A percentile compares a stretch with the other conserved stretches of the same genome.
Evolutionary conservation across 345 rosid species (phyloP).

Genomic region (Eucalyptus sp.): DNA sequence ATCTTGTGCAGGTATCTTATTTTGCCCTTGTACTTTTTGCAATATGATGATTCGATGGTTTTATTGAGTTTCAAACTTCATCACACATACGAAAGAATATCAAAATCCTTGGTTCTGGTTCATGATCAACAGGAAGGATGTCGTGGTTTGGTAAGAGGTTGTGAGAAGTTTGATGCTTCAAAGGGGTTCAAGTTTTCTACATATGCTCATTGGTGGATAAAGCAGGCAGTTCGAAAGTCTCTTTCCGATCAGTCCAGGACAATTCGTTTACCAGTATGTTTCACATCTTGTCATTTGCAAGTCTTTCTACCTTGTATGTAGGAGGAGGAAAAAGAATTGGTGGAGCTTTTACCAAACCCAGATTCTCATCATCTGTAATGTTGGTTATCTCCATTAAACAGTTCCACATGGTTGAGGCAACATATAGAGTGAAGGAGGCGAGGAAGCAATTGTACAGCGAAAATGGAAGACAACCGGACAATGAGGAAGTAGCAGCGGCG

Average conservation of each 20-base stretch:
- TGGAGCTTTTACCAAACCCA: background rate
- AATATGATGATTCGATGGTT: background rate
- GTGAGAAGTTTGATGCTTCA: conserved; percentile 93
- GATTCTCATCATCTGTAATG: background rate
- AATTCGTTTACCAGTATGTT: conserved; percentile 77
- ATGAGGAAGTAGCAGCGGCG: conserved; percentile 82
- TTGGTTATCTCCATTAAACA: conserved; percentile 8
- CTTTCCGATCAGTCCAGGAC: conserved; percentile 84
- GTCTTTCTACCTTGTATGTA: background rate
- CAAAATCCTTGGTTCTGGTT: background rate
- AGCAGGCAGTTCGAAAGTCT: conserved; percentile 78
- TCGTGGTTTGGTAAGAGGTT: conserved; percentile 79
- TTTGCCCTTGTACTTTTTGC: background rate
- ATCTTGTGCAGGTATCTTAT: conserved; percentile 76
- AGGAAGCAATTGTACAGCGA: conserved; percentile 59
- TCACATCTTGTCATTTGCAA: background rate
- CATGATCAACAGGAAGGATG: conserved; percentile 69
- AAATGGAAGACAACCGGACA: conserved; percentile 59
- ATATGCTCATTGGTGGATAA: conserved; percentile 99
- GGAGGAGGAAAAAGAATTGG: background rate
- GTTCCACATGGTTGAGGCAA: conserved; percentile 96
- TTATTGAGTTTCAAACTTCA: background rate
- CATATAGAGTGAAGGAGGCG: conserved; percentile 84
- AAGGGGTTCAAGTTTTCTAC: conserved; percentile 97
- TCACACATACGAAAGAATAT: background rate